Conservation (phyloP, 1,139 yeast species). For the Saccharomyces pastorianus region DNA sequence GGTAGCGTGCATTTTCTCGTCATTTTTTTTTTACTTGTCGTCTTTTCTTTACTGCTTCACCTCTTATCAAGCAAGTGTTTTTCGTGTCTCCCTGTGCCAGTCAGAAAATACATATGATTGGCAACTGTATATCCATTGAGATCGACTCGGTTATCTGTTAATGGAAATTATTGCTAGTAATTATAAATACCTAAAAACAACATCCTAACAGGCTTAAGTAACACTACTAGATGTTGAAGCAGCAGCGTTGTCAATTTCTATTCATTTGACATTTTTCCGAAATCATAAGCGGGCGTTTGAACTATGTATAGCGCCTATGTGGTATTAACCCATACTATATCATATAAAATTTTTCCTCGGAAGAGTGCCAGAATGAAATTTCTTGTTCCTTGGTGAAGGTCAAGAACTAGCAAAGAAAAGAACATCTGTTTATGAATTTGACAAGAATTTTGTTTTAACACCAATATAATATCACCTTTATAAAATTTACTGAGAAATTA, state of each 20-base stretch:
- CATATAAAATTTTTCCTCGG: no score
- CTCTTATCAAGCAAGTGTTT: no score
- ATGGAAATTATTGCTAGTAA: not conserved
- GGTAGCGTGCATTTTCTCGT: not conserved
- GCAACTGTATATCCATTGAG: not conserved
- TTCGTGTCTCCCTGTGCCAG: no score
- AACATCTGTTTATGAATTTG: not conserved
- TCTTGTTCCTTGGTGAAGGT: no score
- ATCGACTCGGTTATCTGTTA: not conserved
- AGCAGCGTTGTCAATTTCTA: not conserved
- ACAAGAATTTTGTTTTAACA: not conserved
- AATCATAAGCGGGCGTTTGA: no score
- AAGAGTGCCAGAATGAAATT: no score
- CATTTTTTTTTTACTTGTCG: not conserved
- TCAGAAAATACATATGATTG: not conserved
- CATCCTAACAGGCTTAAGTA: not conserved
- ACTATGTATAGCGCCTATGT: not conserved
- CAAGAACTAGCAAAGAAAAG: not conserved
- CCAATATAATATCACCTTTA: not conserved
- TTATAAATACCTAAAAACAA: no score
- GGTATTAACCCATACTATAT: not conserved
- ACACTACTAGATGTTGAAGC: not conserved
- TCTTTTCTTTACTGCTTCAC: no score
- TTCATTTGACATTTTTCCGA: not conserved
- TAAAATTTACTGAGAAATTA: not conserved